Evolutionary conservation across 1,284 basidiomycete species (phyloP).

Genomic region (Microbotryomycetes sp.): DNA sequence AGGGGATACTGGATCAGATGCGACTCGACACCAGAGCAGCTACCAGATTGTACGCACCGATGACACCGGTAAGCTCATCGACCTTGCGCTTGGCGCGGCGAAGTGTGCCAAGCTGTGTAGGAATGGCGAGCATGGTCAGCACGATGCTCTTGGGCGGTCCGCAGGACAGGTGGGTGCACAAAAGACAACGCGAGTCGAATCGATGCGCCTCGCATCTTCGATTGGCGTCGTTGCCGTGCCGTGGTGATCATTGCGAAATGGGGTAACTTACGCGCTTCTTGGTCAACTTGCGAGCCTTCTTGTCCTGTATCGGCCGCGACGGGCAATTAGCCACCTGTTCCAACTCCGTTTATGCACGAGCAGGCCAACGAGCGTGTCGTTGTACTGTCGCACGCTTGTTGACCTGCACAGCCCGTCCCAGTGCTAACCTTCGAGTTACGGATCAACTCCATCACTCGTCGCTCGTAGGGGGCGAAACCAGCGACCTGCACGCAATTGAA

Average conservation of each 20-base stretch:
- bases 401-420: no score
- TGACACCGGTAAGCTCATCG: conserved; percentile 83
- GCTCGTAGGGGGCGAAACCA: conserved; percentile 97
- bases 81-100: conserved; percentile 91
- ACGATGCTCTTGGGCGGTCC: not conserved
- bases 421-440: conserved; percentile 96
- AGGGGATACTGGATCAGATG: no score
- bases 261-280: conserved; percentile 79
- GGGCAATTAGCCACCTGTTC: no score
- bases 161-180: conserved; percentile 33
- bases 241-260: no score
- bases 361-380: no score
- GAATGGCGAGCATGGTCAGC: not conserved
- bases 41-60: conserved; percentile 42
- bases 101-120: conserved; percentile 77
- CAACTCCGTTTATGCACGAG: no score
- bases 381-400: no score
- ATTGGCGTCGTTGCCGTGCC: no score
- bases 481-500: conserved; percentile 44
- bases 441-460: conserved; percentile 96
- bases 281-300: conserved; percentile 95
- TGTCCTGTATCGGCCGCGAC: conserved; percentile 60
- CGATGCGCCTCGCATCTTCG: no score
- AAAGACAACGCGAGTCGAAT: no score
- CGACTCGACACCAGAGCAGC: not conserved